These are phyloP conservation scores for Priceomyces medius DNA, from an alignment of 805 yeast species.

Conservation along the genomic window DNA sequence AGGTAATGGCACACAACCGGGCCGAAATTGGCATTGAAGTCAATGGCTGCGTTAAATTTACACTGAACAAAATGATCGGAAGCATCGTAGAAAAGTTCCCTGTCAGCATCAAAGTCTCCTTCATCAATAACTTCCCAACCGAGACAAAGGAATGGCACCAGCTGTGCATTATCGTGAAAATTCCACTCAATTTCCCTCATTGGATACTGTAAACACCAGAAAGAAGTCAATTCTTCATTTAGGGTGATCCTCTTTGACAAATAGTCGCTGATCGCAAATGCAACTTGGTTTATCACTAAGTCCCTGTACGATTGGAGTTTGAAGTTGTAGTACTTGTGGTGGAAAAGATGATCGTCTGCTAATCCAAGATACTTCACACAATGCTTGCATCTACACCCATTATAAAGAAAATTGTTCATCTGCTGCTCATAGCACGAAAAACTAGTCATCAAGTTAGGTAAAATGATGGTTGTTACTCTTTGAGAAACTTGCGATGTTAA, in stretches of 20 bases:
- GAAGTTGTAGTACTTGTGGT: slow-evolving; percentile 58
- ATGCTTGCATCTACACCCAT: slow-evolving; percentile 66
- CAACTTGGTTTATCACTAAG: slow-evolving; percentile 55
- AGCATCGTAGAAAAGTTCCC: slow-evolving; percentile 17
- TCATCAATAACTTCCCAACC: slow-evolving; percentile 33
- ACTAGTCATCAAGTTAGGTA: slow-evolving; percentile 61
- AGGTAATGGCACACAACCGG: slow-evolving; percentile 33
- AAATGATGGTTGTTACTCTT: slow-evolving; percentile 44
- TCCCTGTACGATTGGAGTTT: slow-evolving; percentile 52
- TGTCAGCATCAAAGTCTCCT: slow-evolving; percentile 37
- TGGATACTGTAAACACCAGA: slow-evolving; percentile 14
- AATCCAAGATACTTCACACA: slow-evolving; percentile 51
- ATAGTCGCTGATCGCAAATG: slow-evolving; percentile 51
- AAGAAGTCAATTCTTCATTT: slow-evolving; percentile 12
- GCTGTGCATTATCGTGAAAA: slow-evolving; percentile 25
- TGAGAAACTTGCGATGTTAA: slow-evolving; percentile 40
- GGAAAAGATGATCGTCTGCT: slow-evolving; percentile 60
- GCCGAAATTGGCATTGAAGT: slow-evolving; percentile 12
- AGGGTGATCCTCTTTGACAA: slow-evolving; percentile 33
- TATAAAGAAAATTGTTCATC: slow-evolving; percentile 71
- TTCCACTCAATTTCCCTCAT: slow-evolving; percentile 29
- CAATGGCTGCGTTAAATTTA: slow-evolving; percentile 10
- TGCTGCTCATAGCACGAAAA: slow-evolving; percentile 68
- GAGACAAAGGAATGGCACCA: slow-evolving; percentile 35
- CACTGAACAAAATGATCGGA: slow-evolving; percentile 13